These are phyloP conservation scores for Verbena officinalis DNA, from an alignment of 257 asterid genomes.

Conservation along the genomic window DNA sequence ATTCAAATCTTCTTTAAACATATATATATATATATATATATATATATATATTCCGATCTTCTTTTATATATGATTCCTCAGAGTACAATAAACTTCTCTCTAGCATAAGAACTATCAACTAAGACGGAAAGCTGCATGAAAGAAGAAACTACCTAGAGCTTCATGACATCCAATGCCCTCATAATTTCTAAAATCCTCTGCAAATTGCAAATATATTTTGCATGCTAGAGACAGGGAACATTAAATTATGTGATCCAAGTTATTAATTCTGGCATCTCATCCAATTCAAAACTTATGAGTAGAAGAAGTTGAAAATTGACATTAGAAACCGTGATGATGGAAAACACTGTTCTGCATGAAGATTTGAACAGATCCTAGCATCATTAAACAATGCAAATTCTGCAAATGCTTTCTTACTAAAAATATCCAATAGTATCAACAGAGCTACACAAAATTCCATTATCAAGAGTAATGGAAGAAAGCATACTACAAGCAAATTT, in stretches of 20 bases:
- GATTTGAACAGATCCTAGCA: constrained; percentile 3
- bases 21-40: too few species aligned
- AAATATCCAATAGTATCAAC: background rate
- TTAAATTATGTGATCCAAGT: background rate
- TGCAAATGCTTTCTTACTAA: background rate
- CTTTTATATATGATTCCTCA: background rate
- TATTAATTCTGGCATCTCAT: background rate
- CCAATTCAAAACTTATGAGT: background rate
- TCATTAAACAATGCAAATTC: constrained; percentile 3
- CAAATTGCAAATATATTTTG: background rate
- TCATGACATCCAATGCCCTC: background rate
- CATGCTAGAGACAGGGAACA: background rate
- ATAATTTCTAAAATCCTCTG: background rate
- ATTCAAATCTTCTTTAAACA: too few species aligned
- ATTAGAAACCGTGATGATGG: background rate
- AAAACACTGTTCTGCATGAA: background rate
- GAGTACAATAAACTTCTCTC: background rate
- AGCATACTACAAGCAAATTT: constrained; percentile 11
- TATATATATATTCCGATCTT: too few species aligned
- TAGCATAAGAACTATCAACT: background rate
- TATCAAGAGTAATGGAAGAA: background rate
- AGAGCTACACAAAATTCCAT: background rate
- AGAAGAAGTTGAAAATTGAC: background rate
- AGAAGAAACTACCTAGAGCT: background rate
- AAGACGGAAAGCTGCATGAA: background rate